Percentiles rank a stretch among this genome's conserved stretches.
phyloP scores from a whole-genome alignment of 1,284 basidiomycete species.

The Vanrija sp. region DNA sequence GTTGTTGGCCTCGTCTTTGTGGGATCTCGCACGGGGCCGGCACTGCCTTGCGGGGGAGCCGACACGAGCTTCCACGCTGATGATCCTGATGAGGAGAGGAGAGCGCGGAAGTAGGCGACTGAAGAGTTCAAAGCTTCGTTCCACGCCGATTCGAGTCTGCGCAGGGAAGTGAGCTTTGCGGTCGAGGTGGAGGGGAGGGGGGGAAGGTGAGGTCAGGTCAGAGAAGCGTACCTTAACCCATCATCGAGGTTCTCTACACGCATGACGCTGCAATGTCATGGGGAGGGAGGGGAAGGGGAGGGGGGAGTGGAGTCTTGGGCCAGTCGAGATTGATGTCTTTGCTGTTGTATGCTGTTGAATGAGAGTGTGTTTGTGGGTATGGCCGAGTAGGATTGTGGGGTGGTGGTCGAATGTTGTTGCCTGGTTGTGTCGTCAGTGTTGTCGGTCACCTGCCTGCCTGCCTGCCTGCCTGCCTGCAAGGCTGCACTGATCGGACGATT shows the following conservation, averaged over 20 bases:
- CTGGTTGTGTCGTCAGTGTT: too few species aligned
- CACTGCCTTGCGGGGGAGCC: conserved; percentile 27
- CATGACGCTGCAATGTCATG: conserved; percentile 20
- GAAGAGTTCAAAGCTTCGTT: conserved; percentile 41
- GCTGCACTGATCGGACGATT: too few species aligned
- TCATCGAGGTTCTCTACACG: conserved; percentile 42
- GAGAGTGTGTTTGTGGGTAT: too few species aligned
- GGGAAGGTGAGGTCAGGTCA: not conserved
- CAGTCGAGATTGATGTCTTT: not conserved
- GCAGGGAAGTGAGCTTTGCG: too few species aligned
- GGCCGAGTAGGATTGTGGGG: not conserved
- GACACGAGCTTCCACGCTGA: conserved; percentile 49
- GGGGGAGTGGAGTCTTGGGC: not conserved
- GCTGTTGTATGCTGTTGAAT: not conserved
- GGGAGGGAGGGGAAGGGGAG: not conserved
- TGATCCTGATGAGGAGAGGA: conserved; percentile 44
- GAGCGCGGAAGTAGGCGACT: conserved; percentile 43
- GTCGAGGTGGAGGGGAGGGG: not conserved
- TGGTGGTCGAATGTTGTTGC: not conserved
- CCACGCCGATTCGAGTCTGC: conserved; percentile 48
- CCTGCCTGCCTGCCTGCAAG: too few species aligned
- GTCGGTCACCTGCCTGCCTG: too few species aligned
- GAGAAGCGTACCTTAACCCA: conserved; percentile 38
- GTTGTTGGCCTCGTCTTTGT: conserved; percentile 20
- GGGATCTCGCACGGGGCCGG: conserved; percentile 20